Evolutionary conservation across 169 alveolate genomes (phyloP), one percentile per base, ranked within the genome.

Genomic region (Cryptosporidium parvum): DNA sequence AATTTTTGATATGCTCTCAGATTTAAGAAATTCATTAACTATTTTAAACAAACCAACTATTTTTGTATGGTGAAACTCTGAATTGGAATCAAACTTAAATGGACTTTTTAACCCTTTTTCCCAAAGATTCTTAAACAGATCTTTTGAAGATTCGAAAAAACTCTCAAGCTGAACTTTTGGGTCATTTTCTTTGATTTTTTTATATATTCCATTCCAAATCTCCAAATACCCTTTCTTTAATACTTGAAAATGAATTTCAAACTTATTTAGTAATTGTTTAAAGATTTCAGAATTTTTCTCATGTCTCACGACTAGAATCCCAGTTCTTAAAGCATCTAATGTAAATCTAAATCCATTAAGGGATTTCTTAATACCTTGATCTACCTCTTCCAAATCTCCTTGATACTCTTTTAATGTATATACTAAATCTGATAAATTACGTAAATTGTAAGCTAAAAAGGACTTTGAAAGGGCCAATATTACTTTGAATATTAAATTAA

Each of bases 401-500:
- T 31, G 29, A 18, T 21, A 16, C 9, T 59, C 52, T 8, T 42
- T 26, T 16, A 80, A 0, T 37, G 89, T 80, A 23, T 39, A 26
- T 26, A 80, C 53, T 18, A 65, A 26, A 42, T 80, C 89, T 3
- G 45, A 44, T 26, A 80, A 26, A 23, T 80, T 80, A 14, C 89
- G 56, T 21, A 80, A 35, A 10, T 59, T 8, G 45, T 42, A 59
- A 5, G 89, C 72, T 2, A 80, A 26, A 42, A 80, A 53, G 7
- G 89, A 80, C 45, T 80, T 80, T 62, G 65, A 62, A 3, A 80
- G 6, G 45, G n/a, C 21, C 8, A 80, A 26, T 26, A 31, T 23
- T 10, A 62, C 70, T 62, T 23, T 62, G 39, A 61, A 42, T 16
- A 80, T 42, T 23, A 80, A 39, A 35, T 23, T 26, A 6, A 59